A percentile compares a stretch with the other conserved stretches of the same genome.
These are phyloP conservation scores for Nigrospora oryzae DNA, from an alignment of 2,329 filamentous ascomycete species.

Conservation along the genomic window DNA sequence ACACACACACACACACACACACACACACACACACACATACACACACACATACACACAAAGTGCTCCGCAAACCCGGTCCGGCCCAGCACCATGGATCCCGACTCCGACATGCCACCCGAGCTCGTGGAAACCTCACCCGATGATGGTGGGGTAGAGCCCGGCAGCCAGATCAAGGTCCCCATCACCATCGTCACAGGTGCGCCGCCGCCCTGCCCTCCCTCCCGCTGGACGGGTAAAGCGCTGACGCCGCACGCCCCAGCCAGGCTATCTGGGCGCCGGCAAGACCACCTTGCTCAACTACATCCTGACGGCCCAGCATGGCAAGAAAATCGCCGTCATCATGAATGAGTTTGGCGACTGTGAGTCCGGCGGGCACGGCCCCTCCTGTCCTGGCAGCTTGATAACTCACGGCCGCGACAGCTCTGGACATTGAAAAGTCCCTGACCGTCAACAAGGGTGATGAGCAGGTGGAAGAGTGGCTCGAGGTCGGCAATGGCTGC, in stretches of 20 bases:
- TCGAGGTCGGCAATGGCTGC: slow-evolving; percentile 92
- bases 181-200: slow-evolving; percentile 78
- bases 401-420: slow-evolving; percentile 28
- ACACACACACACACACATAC: no score
- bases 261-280: slow-evolving; percentile 88
- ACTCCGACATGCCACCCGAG: slow-evolving; percentile 61
- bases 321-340: slow-evolving; percentile 96
- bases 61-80: no score
- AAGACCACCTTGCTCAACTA: slow-evolving; percentile 96
- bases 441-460: slow-evolving; percentile 82
- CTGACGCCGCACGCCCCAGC: slow-evolving; percentile 3
- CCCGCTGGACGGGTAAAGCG: background rate
- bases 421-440: slow-evolving; percentile 91
- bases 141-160: slow-evolving; percentile 26
- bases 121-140: slow-evolving; percentile 40
- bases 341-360: slow-evolving; percentile 88
- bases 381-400: background rate
- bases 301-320: slow-evolving; percentile 88
- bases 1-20: no score
- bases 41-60: no score
- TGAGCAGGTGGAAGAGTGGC: slow-evolving; percentile 83
- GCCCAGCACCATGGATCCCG: slow-evolving; percentile 43
- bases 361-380: slow-evolving; percentile 28
- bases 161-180: slow-evolving; percentile 59
- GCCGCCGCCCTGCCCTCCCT: background rate